A percentile compares a stretch with the other conserved stretches of the same genome.
These are phyloP conservation scores for Hypoxylon sp. DNA, from an alignment of 2,329 filamentous ascomycete species.

Conservation along the genomic window DNA sequence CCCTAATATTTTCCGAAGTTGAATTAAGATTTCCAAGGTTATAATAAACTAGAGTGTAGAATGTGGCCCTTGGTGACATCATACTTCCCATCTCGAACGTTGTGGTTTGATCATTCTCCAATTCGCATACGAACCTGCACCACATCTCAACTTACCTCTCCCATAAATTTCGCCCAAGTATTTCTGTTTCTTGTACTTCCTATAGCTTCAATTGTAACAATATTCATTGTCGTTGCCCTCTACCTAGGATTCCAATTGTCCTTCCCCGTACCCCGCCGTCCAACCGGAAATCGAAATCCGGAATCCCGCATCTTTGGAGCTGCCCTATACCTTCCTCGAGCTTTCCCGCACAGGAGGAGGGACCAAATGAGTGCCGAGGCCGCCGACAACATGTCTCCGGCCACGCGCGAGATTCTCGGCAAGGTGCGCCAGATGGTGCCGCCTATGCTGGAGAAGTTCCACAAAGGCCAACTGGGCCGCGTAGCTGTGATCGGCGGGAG, in stretches of 20 bases:
- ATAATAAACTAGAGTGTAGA: conserved; percentile 22
- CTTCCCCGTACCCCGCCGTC: conserved; percentile 9
- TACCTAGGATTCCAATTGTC: not conserved
- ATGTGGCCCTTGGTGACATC: conserved; percentile 41
- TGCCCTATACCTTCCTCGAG: not conserved
- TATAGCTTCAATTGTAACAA: not conserved
- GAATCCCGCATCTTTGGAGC: conserved; percentile 1
- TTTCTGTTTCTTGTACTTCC: not conserved
- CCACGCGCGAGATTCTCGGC: conserved; percentile 80
- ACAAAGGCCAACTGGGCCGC: conserved; percentile 95
- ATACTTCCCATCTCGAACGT: conserved; percentile 33
- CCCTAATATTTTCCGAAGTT: conserved; percentile 1
- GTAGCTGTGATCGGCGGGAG: conserved; percentile 95
- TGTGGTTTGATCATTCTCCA: conserved; percentile 32
- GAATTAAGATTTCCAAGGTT: conserved; percentile 13
- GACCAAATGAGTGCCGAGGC: conserved; percentile 49
- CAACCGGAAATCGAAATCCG: conserved; percentile 13
- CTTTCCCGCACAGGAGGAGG: not conserved
- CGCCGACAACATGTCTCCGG: conserved; percentile 70
- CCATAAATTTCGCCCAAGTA: not conserved
- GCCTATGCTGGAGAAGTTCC: conserved; percentile 94
- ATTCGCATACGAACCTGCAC: conserved; percentile 7
- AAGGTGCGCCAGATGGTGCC: conserved; percentile 93
- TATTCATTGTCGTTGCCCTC: not conserved
- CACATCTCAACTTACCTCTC: not conserved